Base-by-base conservation (phyloP, 164 flowering plant species). In the Annona squamosa region DNA sequence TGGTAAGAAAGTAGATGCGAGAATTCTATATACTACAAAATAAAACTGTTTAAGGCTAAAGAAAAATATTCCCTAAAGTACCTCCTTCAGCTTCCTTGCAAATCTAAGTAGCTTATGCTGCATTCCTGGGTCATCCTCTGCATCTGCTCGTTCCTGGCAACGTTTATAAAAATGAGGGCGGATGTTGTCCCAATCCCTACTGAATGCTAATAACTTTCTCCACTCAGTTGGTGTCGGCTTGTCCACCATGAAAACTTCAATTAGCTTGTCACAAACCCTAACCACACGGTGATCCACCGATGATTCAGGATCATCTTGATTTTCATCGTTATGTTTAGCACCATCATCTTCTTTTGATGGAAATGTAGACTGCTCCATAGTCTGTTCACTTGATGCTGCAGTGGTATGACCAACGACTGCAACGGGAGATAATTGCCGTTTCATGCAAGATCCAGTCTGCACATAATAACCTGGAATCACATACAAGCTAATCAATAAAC, bases 161-260 rank as follows among this genome's bases (percentile, higher is more conserved):
- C 89, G 87, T 57, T 70, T 82, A 66, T 47, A 93, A 78, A 93
- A 93, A 84, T 90, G 91, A 46, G 93, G 88, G 6, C 95, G 82
- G 52, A 91, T 82, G 78, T 82, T 79, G 71, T 37, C 65, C 99
- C 98, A 95, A 68, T 84, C 87, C 72, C 80, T 84, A 80, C 97
- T 91, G 79, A 93, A 91, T 77, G 90, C 90, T 73, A 95, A 71
- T 70, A 93, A 74, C 80, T 82, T 88, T 82, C 99, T 93, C 99
- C 98, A 96, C 68, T 96, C 99, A 19, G 87, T 82, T 42, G 97
- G 86, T 10, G 84, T 83, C 45, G 97, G 97, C 81, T 90, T 93
- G 79, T 96, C 98, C 68, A 96, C 94, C 97, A 93, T 76, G 82
- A 96, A 96, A 67, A 91, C 90, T 41, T 80, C 95, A 75, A 96